These are phyloP conservation scores for Pharnaceum exiguum DNA, from an alignment of 148 eudicot species.

Conservation along the genomic window DNA sequence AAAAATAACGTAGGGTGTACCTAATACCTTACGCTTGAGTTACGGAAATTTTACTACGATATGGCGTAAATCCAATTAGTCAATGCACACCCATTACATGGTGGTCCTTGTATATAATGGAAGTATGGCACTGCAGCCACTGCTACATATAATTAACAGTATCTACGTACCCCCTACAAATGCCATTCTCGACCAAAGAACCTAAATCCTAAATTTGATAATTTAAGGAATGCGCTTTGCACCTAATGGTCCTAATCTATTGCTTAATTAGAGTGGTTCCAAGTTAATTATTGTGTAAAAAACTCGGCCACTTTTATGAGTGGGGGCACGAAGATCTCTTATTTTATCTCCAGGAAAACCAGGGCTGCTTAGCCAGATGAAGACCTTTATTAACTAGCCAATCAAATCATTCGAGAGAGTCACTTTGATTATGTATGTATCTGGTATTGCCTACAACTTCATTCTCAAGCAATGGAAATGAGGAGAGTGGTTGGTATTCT, in stretches of 20 bases:
- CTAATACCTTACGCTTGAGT: too few relatives aligned
- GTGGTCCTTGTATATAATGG: slow-evolving; percentile 14
- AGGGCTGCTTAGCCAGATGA: slow-evolving; percentile 20
- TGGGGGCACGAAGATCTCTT: slow-evolving; percentile 12
- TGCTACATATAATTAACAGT: too few relatives aligned
- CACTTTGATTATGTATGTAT: slow-evolving; percentile 8
- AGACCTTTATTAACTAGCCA: slow-evolving; percentile 7
- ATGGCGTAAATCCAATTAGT: too few relatives aligned
- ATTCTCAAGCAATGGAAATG: slow-evolving; percentile 17
- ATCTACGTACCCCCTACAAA: too few relatives aligned
- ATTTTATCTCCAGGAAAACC: slow-evolving; percentile 7
- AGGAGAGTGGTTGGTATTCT: slow-evolving; percentile 1
- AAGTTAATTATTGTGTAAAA: not conserved
- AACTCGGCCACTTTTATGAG: slow-evolving; percentile 9
- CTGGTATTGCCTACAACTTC: slow-evolving; percentile 9
- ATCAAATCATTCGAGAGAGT: slow-evolving; percentile 3
- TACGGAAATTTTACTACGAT: too few relatives aligned
- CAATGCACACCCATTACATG: too few relatives aligned
- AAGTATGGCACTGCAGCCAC: too few relatives aligned
- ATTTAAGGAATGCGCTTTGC: slow-evolving; percentile 10
- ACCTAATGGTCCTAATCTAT: slow-evolving; percentile 6
- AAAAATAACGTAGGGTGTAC: too few relatives aligned
- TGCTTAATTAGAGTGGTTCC: not conserved
- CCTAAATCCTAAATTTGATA: slow-evolving; percentile 15
- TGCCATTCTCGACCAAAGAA: not conserved